Conservation (phyloP, 371 early-diverging fungal genomes). For the Mucor ambiguus region DNA sequence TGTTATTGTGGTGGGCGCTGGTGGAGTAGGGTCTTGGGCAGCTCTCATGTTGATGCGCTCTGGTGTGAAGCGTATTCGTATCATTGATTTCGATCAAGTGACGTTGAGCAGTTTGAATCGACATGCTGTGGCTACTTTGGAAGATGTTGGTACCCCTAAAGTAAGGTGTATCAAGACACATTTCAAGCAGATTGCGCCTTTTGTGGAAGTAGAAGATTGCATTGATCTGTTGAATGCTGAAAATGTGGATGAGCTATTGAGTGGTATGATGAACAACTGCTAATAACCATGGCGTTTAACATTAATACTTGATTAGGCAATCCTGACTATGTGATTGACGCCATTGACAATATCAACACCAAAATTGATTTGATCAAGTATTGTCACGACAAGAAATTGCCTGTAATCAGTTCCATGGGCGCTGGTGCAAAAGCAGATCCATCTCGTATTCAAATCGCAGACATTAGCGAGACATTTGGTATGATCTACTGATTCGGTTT, state of each 20-base stretch:
- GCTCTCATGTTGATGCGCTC: slow-evolving; percentile 90
- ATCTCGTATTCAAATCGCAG: slow-evolving; percentile 91
- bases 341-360: slow-evolving; percentile 94
- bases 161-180: slow-evolving; percentile 74
- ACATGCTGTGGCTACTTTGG: slow-evolving; percentile 88
- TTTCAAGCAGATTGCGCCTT: slow-evolving; percentile 77
- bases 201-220: slow-evolving; percentile 76
- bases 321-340: slow-evolving; percentile 85
- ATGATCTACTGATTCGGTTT: background rate
- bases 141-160: slow-evolving; percentile 91
- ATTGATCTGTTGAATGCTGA: slow-evolving; percentile 76
- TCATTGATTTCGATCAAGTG: slow-evolving; percentile 97
- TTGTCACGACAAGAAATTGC: slow-evolving; percentile 73
- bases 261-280: slow-evolving; percentile 39
- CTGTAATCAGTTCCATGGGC: slow-evolving; percentile 91
- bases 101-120: slow-evolving; percentile 89
- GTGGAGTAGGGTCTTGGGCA: slow-evolving; percentile 94
- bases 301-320: slow-evolving; percentile 33
- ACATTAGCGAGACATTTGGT: slow-evolving; percentile 91
- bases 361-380: slow-evolving; percentile 87
- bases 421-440: slow-evolving; percentile 96
- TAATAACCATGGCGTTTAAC: background rate
- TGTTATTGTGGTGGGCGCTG: slow-evolving; percentile 94
- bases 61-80: slow-evolving; percentile 83
- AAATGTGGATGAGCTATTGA: slow-evolving; percentile 70